phyloP scores from a whole-genome alignment of 2,329 filamentous ascomycete genomes.

The Ophiostoma montium region DNA sequence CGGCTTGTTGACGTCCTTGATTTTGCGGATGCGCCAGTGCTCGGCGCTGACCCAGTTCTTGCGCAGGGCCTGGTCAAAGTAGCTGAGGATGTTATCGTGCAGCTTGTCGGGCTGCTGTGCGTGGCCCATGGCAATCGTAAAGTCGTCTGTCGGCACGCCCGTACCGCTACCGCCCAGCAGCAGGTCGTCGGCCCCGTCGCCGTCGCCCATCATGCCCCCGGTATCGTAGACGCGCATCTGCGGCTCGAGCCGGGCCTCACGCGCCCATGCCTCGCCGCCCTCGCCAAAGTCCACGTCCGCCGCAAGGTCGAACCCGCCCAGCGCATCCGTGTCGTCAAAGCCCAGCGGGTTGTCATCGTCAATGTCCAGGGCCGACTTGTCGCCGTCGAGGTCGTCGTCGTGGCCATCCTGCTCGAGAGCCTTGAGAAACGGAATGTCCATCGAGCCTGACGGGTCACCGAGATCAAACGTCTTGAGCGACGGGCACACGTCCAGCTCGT shows the following conservation, averaged over 20 bases:
- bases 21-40: slow-evolving; percentile 92
- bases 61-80: slow-evolving; percentile 90
- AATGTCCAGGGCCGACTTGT: slow-evolving; percentile 68
- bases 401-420: slow-evolving; percentile 54
- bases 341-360: slow-evolving; percentile 75
- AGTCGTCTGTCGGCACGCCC: slow-evolving; percentile 55
- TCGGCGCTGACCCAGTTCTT: slow-evolving; percentile 99
- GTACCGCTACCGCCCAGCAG: slow-evolving; percentile 45
- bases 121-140: slow-evolving; percentile 65
- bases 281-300: slow-evolving; percentile 79
- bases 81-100: slow-evolving; percentile 90
- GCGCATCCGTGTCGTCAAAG: slow-evolving; percentile 66
- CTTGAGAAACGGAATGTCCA: slow-evolving; percentile 86
- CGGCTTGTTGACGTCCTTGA: slow-evolving; percentile 48
- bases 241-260: slow-evolving; percentile 72
- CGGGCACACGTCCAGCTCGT: slow-evolving; percentile 83
- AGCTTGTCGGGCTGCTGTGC: slow-evolving; percentile 49
- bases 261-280: slow-evolving; percentile 90
- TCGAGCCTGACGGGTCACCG: slow-evolving; percentile 67
- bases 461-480: slow-evolving; percentile 90
- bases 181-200: slow-evolving; percentile 38
- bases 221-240: slow-evolving; percentile 69
- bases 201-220: slow-evolving; percentile 29
- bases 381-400: slow-evolving; percentile 34
- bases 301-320: slow-evolving; percentile 58